phyloP scores from a whole-genome alignment of 2,329 filamentous ascomycete genomes.

The Coniochaeta ligniaria region DNA sequence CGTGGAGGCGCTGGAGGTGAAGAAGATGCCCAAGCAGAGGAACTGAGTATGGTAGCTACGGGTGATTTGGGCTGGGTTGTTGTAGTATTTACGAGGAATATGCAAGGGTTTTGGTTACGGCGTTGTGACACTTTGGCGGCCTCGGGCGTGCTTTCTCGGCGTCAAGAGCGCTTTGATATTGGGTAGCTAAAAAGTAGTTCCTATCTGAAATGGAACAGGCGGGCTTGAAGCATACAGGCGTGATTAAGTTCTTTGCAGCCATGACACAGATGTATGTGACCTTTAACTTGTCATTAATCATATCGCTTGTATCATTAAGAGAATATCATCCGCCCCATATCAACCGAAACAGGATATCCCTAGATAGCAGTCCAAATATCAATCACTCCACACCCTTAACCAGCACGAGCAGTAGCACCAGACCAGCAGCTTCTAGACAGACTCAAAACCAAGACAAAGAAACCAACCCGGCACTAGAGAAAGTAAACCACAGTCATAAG shows the following conservation, averaged over 20 bases:
- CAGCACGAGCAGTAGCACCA: no score
- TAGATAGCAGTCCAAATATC: no score
- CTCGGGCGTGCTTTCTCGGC: neutral
- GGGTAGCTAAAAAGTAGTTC: neutral
- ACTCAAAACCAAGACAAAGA: no score
- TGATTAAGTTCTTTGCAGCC: no score
- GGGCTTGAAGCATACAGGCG: neutral
- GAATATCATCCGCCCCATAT: no score
- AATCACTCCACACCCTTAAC: no score
- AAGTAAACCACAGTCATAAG: neutral
- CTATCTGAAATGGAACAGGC: neutral
- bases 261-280: no score
- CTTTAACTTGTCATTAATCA: no score
- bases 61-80: neutral
- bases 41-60: neutral
- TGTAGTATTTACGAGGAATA: neutral
- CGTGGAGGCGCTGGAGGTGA: conserved; percentile 73
- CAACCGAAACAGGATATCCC: no score
- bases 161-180: neutral
- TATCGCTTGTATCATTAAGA: no score
- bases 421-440: no score
- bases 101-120: neutral
- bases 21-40: conserved; percentile 43
- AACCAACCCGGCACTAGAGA: neutral
- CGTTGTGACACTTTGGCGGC: neutral